Percentiles rank a stretch among this genome's conserved stretches.
Evolutionary conservation across 164 flowering plant genomes (phyloP).

Genomic region (Kingdonia uniflora): DNA sequence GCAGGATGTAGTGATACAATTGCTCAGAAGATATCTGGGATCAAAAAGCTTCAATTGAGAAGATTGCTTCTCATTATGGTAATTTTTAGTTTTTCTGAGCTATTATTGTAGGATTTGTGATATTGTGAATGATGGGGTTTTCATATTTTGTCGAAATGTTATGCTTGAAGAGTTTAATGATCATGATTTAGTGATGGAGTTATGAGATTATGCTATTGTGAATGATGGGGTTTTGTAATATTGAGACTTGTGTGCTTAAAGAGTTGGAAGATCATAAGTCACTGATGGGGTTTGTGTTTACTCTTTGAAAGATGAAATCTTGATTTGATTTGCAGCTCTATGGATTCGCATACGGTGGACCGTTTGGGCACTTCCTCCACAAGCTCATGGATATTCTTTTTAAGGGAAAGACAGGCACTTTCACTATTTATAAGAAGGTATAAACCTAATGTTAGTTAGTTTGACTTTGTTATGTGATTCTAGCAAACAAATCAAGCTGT

Average conservation of each 20-base stretch:
- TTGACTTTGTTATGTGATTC: not conserved
- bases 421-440: constrained; percentile 68
- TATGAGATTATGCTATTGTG: too few relatives aligned
- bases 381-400: constrained; percentile 64
- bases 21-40: constrained; percentile 81
- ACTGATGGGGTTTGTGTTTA: not conserved
- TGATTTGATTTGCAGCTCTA: constrained; percentile 52
- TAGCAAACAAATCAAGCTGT: too few relatives aligned
- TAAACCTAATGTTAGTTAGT: not conserved
- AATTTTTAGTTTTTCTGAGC: not conserved
- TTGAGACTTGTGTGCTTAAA: too few relatives aligned
- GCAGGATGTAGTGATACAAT: constrained; percentile 55
- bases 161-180: too few relatives aligned
- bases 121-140: too few relatives aligned
- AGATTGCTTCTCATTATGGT: constrained; percentile 69
- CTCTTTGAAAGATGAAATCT: too few relatives aligned
- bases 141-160: too few relatives aligned
- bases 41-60: constrained; percentile 55
- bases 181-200: too few relatives aligned
- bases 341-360: constrained; percentile 69
- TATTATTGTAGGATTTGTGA: too few relatives aligned
- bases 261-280: not conserved
- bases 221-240: too few relatives aligned
- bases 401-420: constrained; percentile 52
- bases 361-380: constrained; percentile 78